Evolutionary conservation across 495 filamentous ascomycete genomes (phyloP), one percentile per base, ranked within the genome.

Genomic region (Extremus antarcticus): DNA sequence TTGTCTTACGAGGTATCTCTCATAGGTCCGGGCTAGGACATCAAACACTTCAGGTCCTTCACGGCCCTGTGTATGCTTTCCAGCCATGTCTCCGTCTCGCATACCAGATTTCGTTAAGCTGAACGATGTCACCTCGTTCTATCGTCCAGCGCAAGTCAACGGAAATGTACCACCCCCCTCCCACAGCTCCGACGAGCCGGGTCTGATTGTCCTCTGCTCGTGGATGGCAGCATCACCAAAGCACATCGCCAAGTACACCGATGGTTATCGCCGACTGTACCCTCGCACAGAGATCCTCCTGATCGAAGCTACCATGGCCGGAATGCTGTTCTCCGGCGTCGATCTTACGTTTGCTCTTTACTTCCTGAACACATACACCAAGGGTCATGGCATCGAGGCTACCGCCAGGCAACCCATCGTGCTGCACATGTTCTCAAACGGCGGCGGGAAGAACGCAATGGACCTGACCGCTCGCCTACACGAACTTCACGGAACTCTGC

Each of bases 191-290:
- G 23, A 48, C 46, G 19, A 25, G 10, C 54, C 60, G 29, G 38
- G 9, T 56, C 61, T 70, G 25, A 54, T 69, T 35, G 49, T 70
- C 43, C 25, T 71, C 49, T 67, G 57, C 57, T 54, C 60, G 15
- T 70, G 68, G 66, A 52, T 62, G 3, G 60, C 57, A 20, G 69
- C 66, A 3, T 63, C 59, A 8, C 48, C 55, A 9, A 66, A 66
- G 46, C 65, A 70, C 56, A 66, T 71, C 17, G 56, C 62, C 11
- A 70, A 68, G 46, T 71, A 70, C 54, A 60, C 59, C 3, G 35
- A 48, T 16, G 22, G 55, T 4, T 66, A 68, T 57, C 54, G 50
- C 13, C 21, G 24, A 3, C 57, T 66, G 3, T 63, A 61, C 35
- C 68, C 68, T 2, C 39, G 35, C 13, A 58, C 66, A 7, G 53